Evolutionary conservation across 345 rosid species (phyloP).

Genomic region (Limnanthes douglasii): DNA sequence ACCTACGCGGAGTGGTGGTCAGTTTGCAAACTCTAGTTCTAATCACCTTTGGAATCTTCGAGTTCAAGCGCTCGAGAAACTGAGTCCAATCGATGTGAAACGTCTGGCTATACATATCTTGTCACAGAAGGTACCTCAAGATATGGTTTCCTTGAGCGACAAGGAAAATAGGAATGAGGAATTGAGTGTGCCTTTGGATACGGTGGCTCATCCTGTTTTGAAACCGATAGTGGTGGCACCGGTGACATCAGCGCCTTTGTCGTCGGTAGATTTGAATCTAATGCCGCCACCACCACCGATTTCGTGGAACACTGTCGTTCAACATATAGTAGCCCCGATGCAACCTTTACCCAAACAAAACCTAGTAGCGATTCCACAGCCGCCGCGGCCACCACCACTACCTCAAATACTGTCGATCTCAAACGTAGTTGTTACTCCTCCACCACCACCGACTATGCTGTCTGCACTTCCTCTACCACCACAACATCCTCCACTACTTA

Average conservation of each 20-base stretch:
- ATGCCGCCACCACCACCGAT: no score
- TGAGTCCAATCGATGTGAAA: constrained; percentile 56
- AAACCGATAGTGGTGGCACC: no score
- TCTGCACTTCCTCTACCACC: neutral
- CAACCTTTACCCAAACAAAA: no score
- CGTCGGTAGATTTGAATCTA: neutral
- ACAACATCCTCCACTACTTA: neutral
- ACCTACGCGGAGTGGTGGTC: constrained; percentile 2
- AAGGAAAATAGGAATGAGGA: constrained; percentile 7
- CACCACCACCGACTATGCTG: no score
- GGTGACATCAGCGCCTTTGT: no score
- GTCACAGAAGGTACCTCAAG: constrained; percentile 15
- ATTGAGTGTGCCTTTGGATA: neutral
- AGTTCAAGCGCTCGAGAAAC: constrained; percentile 53
- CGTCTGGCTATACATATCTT: constrained; percentile 29
- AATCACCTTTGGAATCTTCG: constrained; percentile 30
- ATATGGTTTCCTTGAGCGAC: constrained; percentile 11
- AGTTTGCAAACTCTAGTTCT: constrained; percentile 14
- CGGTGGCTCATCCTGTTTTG: neutral
- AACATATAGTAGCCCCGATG: no score
- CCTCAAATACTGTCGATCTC: no score
- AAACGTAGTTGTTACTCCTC: no score
- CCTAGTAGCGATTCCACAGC: neutral
- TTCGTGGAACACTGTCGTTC: no score
- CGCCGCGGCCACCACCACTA: neutral